Conservation (phyloP, 371 early-diverging fungal species). For the Funneliformis caledonium region DNA sequence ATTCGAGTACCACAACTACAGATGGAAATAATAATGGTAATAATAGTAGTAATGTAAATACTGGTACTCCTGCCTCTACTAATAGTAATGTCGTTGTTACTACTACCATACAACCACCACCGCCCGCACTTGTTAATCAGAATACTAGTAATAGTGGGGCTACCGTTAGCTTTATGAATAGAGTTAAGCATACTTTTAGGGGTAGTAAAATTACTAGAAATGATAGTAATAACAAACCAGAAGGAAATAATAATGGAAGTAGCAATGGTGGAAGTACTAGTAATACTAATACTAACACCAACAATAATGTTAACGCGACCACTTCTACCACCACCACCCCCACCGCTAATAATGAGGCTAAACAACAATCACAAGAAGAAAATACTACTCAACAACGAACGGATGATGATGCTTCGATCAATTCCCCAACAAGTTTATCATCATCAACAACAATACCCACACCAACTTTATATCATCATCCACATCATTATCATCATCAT, state of each 20-base stretch:
- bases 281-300: not conserved
- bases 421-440: not conserved
- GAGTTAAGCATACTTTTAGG: constrained; percentile 14
- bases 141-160: constrained; percentile 15
- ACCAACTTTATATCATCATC: constrained; percentile 9
- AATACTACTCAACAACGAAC: not conserved
- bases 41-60: not conserved
- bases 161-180: constrained; percentile 1
- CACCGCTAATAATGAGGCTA: not conserved
- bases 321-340: not conserved
- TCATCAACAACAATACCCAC: not conserved
- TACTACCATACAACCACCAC: constrained; percentile 33
- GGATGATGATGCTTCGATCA: not conserved
- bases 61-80: not conserved
- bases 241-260: not conserved
- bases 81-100: not conserved
- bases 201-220: constrained; percentile 5
- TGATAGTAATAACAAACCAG: not conserved
- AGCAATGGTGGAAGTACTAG: not conserved
- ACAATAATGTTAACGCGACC: not conserved
- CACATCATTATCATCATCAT: not conserved
- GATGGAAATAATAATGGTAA: not conserved
- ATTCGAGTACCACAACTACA: not conserved
- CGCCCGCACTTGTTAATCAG: constrained; percentile 36
- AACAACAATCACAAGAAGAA: constrained; percentile 6